A percentile compares a stretch with the other conserved stretches of the same genome.
These are phyloP conservation scores for Scorias spongiosa DNA, from an alignment of 2,329 filamentous ascomycete species.

Conservation along the genomic window DNA sequence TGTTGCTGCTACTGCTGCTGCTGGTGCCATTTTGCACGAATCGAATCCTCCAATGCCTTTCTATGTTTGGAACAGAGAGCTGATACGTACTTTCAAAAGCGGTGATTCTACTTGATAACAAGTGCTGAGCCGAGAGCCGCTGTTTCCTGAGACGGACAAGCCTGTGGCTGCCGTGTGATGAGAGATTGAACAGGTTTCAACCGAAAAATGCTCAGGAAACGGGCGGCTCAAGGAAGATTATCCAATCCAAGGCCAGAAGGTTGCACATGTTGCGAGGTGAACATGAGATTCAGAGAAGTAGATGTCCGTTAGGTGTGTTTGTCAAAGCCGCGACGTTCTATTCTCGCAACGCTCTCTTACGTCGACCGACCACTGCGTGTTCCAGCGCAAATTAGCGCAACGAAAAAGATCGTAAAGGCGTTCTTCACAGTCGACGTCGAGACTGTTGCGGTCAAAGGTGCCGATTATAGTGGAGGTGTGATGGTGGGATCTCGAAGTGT, in stretches of 20 bases:
- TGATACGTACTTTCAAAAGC: too few relatives aligned
- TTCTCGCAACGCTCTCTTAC: too few relatives aligned
- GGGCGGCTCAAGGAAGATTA: conserved; percentile 37
- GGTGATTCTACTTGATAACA: not conserved
- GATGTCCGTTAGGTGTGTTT: conserved; percentile 4
- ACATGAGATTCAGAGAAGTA: conserved; percentile 21
- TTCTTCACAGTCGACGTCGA: too few relatives aligned
- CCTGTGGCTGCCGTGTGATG: conserved; percentile 17
- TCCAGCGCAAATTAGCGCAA: too few relatives aligned
- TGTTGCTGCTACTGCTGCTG: conserved; percentile 9
- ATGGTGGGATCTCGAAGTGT: too few relatives aligned
- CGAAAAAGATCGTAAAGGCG: too few relatives aligned
- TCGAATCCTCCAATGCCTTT: not conserved
- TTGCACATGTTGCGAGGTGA: conserved; percentile 35
- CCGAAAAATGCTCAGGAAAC: conserved; percentile 22
- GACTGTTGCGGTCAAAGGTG: too few relatives aligned
- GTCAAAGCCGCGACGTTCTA: not conserved
- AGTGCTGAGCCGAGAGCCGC: conserved; percentile 15
- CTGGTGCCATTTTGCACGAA: conserved; percentile 18
- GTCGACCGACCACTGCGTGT: too few relatives aligned
- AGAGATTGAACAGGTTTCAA: conserved; percentile 12
- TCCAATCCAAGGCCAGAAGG: conserved; percentile 29
- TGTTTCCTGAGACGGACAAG: conserved; percentile 21
- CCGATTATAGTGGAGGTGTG: too few relatives aligned
- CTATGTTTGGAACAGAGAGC: too few relatives aligned